phyloP scores from a whole-genome alignment of 2,329 filamentous ascomycete species.

The Cadophora malorum region DNA sequence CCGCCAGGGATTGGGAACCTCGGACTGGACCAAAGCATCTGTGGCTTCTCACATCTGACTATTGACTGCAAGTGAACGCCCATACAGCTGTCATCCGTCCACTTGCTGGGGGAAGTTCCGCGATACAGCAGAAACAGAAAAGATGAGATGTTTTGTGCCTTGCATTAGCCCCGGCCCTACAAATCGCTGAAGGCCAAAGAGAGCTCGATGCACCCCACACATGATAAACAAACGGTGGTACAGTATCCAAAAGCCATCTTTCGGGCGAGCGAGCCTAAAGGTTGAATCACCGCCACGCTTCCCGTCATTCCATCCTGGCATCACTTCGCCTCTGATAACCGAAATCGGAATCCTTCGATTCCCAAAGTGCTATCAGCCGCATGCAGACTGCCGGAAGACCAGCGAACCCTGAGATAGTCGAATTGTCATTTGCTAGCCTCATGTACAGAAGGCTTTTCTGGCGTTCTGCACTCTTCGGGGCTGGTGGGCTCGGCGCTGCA shows the following conservation, averaged over 20 bases:
- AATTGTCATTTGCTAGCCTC: slow-evolving; percentile 1
- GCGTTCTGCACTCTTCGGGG: slow-evolving; percentile 18
- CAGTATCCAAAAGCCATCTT: background rate
- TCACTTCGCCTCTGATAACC: background rate
- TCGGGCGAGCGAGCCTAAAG: background rate
- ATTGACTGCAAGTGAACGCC: slow-evolving; percentile 5
- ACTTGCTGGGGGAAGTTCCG: background rate
- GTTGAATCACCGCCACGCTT: background rate
- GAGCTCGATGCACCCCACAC: slow-evolving; percentile 4
- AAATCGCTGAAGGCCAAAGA: slow-evolving; percentile 6
- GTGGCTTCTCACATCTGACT: slow-evolving; percentile 14
- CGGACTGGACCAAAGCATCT: slow-evolving; percentile 8
- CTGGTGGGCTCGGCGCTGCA: slow-evolving; percentile 19
- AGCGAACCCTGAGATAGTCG: background rate
- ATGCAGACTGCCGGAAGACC: background rate
- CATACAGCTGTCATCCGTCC: background rate
- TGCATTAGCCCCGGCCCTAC: slow-evolving; percentile 15
- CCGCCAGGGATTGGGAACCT: slow-evolving; percentile 5
- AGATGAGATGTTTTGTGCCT: slow-evolving; percentile 10
- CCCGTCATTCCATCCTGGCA: background rate
- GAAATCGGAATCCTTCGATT: background rate
- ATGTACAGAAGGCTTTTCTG: slow-evolving; percentile 2
- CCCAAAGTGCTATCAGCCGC: slow-evolving; percentile 7
- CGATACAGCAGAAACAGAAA: background rate
- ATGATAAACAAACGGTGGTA: background rate